Conservation (phyloP, 352 stramenopile species). For the Pythium pyrilobum region DNA sequence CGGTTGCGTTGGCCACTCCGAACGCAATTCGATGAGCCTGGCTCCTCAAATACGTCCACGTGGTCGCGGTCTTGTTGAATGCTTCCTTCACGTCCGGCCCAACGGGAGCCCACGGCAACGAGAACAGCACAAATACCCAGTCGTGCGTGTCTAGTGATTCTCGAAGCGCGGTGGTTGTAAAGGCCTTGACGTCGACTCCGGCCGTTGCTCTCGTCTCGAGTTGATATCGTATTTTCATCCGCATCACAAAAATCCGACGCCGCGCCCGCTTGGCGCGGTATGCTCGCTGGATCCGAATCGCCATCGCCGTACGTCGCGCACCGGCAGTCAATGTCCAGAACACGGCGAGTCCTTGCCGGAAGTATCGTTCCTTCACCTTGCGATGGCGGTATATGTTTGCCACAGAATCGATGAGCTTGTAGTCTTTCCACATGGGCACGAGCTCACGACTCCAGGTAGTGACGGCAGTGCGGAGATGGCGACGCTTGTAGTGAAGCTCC, state of each 20-base stretch:
- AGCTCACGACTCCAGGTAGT: conserved; percentile 12
- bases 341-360: conserved; percentile 17
- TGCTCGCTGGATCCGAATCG: conserved; percentile 25
- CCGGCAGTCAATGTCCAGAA: conserved; percentile 36
- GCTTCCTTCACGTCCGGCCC: not conserved
- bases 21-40: conserved; percentile 22
- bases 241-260: conserved; percentile 24
- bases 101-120: conserved; percentile 27
- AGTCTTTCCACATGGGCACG: conserved; percentile 24
- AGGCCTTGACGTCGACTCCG: conserved; percentile 14
- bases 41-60: conserved; percentile 27
- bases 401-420: conserved; percentile 16
- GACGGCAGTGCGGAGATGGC: not conserved
- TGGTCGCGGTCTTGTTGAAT: conserved; percentile 30
- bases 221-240: conserved; percentile 32
- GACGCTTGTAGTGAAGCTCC: conserved; percentile 4
- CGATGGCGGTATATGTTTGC: conserved; percentile 12
- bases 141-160: conserved; percentile 10
- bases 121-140: conserved; percentile 34
- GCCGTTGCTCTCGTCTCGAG: conserved; percentile 17
- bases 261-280: conserved; percentile 26
- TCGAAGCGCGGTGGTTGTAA: conserved; percentile 15
- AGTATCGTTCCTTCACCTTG: conserved; percentile 20
- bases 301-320: conserved; percentile 22
- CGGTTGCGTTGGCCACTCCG: conserved; percentile 19